Evolutionary conservation across 495 filamentous ascomycete species (phyloP).

Genomic region (Hypoxylon fragiforme): DNA sequence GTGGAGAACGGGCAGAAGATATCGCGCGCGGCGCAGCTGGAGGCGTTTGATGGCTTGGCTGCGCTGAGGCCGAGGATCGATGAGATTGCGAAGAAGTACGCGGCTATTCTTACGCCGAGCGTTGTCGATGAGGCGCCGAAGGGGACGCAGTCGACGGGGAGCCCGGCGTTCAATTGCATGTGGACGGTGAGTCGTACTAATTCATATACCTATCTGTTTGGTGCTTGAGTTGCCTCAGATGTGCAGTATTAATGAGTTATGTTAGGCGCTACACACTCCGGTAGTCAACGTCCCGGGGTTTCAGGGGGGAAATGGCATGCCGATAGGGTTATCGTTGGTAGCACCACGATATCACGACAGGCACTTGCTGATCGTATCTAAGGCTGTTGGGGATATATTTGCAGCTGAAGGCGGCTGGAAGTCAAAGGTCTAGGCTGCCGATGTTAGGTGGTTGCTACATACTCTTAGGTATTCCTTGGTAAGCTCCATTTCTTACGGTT

Average conservation of each 20-base stretch:
- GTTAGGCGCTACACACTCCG: constrained; percentile 50
- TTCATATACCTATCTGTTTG: too few species aligned
- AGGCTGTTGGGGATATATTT: constrained; percentile 46
- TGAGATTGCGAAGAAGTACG: constrained; percentile 48
- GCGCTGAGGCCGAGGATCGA: constrained; percentile 52
- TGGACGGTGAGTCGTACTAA: constrained; percentile 34
- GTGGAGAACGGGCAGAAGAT: constrained; percentile 48
- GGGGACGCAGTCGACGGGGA: constrained; percentile 49
- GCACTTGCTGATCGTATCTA: constrained; percentile 46
- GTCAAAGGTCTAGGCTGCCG: neutral
- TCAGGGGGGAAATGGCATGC: constrained; percentile 51
- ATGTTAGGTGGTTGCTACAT: too few species aligned
- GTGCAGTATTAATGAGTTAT: neutral
- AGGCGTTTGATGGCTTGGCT: constrained; percentile 50
- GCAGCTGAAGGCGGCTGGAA: constrained; percentile 48
- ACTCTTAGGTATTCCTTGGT: too few species aligned
- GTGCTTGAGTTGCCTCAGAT: too few species aligned
- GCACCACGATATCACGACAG: constrained; percentile 50
- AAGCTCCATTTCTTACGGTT: too few species aligned
- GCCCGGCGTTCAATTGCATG: constrained; percentile 44
- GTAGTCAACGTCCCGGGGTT: constrained; percentile 56
- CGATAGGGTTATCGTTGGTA: constrained; percentile 53
- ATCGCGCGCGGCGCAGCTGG: constrained; percentile 44
- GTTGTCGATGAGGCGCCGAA: constrained; percentile 54
- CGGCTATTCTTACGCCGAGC: constrained; percentile 53